Evolutionary conservation across 2,329 filamentous ascomycete species (phyloP), one percentile per base, ranked within the genome.

Genomic region (Hyphodiscus sp.): DNA sequence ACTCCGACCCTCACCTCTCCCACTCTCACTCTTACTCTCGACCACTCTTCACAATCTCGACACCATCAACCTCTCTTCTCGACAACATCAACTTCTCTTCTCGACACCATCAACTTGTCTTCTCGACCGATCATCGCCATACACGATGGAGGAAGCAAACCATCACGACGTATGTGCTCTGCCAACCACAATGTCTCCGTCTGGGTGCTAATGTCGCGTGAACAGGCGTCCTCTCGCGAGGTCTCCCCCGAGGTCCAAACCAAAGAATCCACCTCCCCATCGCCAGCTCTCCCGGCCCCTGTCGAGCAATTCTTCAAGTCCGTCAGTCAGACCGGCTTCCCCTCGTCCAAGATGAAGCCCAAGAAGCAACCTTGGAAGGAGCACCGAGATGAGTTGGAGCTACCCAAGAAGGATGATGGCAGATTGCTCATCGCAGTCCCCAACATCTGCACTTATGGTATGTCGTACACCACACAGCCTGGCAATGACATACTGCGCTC

Each of bases 341-440:
- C 55, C 10, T 11, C 42, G n/a, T 19, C 51, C 7, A 46, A 48
- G 42, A 26, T 43, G 9, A 53, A 53, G 26, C 19, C 19, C 13
- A 55, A 58, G 44, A 41, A 48, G 13, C 53, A 55, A 20, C 56
- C 53, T 29, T 58, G 56, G 56, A 49, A 29, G 48, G n/a, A 23
- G 18, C 41, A 45, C 16, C 51, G 45, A 30, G 44, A 13, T 10
- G 48, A 42, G 19, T 48, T 48, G 16, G 53, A 53, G 30, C 26
- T n/a, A 26, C 56, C 53, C 1, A 18, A 23, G 45, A 41, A 49
- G 15, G n/a, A n/a, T n/a, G 55, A 57, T 53, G 52, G 57, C n/a
- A 57, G 53, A 19, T 19, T 59, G 41, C 48, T 59, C 20, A 45
- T 59, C 30, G 57, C 54, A 18, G 54, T 46, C 19, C 57, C 57